These are phyloP conservation scores for Pueraria montana DNA, from an alignment of 306 rosid species.

Conservation along the genomic window DNA sequence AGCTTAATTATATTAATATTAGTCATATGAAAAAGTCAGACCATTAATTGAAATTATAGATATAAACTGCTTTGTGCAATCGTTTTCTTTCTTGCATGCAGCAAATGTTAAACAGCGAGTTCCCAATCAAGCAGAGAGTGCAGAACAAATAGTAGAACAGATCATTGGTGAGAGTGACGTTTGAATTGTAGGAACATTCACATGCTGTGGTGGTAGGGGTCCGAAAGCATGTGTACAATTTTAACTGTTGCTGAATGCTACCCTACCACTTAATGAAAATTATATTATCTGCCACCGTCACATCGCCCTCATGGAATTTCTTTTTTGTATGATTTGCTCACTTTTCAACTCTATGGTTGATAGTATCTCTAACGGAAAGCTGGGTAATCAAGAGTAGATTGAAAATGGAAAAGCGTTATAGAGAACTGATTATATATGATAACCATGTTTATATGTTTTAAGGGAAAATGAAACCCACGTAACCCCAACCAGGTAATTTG, in stretches of 20 bases:
- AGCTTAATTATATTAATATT: too few species aligned
- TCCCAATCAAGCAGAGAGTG: background rate
- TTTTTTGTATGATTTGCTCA: background rate
- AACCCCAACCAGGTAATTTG: background rate
- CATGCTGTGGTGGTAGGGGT: constrained; percentile 1
- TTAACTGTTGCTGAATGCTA: background rate
- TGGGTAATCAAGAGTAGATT: background rate
- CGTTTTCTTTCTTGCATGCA: background rate
- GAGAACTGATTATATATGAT: background rate
- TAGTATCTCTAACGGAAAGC: background rate
- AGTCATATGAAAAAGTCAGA: background rate
- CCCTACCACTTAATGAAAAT: constrained; percentile 3
- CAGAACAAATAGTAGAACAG: background rate
- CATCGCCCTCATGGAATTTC: constrained; percentile 1
- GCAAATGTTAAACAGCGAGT: background rate
- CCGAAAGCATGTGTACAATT: constrained; percentile 19
- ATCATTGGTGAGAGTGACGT: constrained; percentile 19
- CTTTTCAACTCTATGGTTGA: background rate
- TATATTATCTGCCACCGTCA: constrained; percentile 4
- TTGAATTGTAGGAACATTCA: constrained; percentile 1
- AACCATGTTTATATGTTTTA: background rate
- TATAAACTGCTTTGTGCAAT: background rate
- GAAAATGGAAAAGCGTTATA: too few species aligned
- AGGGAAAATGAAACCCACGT: background rate
- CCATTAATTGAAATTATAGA: background rate